phyloP scores from a whole-genome alignment of 345 rosid species.

The Barbarea vulgaris region DNA sequence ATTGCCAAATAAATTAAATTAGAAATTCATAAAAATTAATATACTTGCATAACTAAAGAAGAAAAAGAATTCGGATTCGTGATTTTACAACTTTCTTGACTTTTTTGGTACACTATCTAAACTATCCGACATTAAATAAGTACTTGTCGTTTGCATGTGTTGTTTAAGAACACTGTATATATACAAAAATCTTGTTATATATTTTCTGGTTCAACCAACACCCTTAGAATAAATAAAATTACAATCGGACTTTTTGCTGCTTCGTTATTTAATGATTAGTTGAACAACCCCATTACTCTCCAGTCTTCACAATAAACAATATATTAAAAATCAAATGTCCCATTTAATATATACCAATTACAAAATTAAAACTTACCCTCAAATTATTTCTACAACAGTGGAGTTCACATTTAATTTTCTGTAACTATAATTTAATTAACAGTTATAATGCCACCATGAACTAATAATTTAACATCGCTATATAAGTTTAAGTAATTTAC shows the following conservation, averaged over 20 bases:
- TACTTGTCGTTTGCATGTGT: not conserved
- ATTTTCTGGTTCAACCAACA: constrained; percentile 21
- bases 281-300: constrained; percentile 10
- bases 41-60: too few species aligned
- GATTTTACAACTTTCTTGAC: not conserved
- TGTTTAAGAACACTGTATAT: not conserved
- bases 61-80: not conserved
- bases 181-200: not conserved
- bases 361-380: not conserved
- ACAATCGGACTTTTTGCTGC: not conserved
- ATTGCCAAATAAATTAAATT: too few species aligned
- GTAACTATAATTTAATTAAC: not conserved
- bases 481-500: too few species aligned
- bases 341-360: not conserved
- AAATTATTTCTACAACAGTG: not conserved
- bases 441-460: not conserved
- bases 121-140: not conserved
- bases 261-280: constrained; percentile 6
- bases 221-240: not conserved
- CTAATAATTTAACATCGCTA: not conserved
- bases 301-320: not conserved
- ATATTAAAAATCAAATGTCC: not conserved
- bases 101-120: not conserved
- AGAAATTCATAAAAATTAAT: too few species aligned
- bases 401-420: too few species aligned